phyloP scores from a whole-genome alignment of 2,329 filamentous ascomycete species.

The Amauroascus verrucosus region DNA sequence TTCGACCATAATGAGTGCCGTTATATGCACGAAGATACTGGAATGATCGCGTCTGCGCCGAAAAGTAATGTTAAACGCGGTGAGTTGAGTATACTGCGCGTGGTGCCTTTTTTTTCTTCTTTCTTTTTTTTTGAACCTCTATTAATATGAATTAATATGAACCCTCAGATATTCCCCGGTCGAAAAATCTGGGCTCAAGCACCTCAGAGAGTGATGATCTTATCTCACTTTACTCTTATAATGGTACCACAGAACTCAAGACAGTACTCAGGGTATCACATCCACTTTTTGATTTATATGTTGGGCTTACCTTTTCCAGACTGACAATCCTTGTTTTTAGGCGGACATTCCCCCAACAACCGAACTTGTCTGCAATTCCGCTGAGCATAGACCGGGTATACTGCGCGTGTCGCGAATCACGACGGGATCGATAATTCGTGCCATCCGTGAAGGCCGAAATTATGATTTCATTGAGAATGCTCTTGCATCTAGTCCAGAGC shows the following conservation, averaged over 20 bases:
- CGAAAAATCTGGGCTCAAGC: neutral
- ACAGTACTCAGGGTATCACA: neutral
- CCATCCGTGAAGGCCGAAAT: constrained; percentile 8
- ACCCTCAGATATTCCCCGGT: neutral
- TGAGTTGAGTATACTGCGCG: neutral
- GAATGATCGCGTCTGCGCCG: constrained; percentile 12
- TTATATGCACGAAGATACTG: constrained; percentile 25
- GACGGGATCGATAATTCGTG: constrained; percentile 5
- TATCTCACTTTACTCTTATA: constrained; percentile 2
- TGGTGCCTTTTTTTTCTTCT: too few species aligned
- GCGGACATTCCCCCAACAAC: neutral
- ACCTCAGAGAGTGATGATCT: constrained; percentile 2
- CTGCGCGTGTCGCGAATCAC: neutral
- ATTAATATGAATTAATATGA: neutral
- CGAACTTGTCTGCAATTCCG: neutral
- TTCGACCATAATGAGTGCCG: constrained; percentile 21
- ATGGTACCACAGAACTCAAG: neutral
- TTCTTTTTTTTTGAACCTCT: too few species aligned
- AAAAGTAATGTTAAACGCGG: neutral
- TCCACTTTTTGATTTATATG: neutral
- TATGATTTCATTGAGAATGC: constrained; percentile 10
- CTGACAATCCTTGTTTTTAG: neutral
- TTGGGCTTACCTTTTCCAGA: neutral
- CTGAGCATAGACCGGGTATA: neutral
- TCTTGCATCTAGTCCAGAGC: neutral